Evolutionary conservation across 2,329 filamentous ascomycete genomes (phyloP).

Genomic region (Pyrenochaeta sp.): DNA sequence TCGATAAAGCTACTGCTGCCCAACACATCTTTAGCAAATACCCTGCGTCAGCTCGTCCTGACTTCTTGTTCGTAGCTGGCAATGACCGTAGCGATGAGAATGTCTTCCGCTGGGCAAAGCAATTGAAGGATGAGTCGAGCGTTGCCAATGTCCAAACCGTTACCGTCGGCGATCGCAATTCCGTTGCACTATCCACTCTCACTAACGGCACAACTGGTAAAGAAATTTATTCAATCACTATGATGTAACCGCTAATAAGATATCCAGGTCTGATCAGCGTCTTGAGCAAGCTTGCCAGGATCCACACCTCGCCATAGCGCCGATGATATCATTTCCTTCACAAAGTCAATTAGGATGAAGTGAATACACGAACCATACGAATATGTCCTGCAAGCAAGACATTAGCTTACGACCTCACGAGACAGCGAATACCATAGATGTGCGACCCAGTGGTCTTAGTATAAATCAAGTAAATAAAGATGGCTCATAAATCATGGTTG

Average conservation of each 20-base stretch:
- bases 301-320: slow-evolving; percentile 8
- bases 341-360: neutral
- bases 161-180: slow-evolving; percentile 85
- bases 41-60: slow-evolving; percentile 54
- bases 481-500: neutral
- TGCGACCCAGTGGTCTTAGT: neutral
- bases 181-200: slow-evolving; percentile 83
- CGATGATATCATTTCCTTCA: neutral
- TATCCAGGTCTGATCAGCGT: slow-evolving; percentile 39
- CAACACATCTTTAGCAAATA: slow-evolving; percentile 71
- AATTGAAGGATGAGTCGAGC: slow-evolving; percentile 64
- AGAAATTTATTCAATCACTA: slow-evolving; percentile 39
- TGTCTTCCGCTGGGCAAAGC: slow-evolving; percentile 93
- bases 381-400: neutral
- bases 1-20: slow-evolving; percentile 87
- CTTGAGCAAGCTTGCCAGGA: slow-evolving; percentile 40
- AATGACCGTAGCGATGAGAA: slow-evolving; percentile 94
- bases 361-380: neutral
- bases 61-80: slow-evolving; percentile 89
- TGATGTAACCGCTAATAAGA: slow-evolving; percentile 10
- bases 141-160: slow-evolving; percentile 77
- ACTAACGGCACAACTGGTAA: slow-evolving; percentile 91
- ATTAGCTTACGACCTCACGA: neutral
- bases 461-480: neutral
- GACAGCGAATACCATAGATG: neutral